Base-by-base conservation (phyloP, 2,329 filamentous ascomycete species). In the Fusarium sacchari region DNA sequence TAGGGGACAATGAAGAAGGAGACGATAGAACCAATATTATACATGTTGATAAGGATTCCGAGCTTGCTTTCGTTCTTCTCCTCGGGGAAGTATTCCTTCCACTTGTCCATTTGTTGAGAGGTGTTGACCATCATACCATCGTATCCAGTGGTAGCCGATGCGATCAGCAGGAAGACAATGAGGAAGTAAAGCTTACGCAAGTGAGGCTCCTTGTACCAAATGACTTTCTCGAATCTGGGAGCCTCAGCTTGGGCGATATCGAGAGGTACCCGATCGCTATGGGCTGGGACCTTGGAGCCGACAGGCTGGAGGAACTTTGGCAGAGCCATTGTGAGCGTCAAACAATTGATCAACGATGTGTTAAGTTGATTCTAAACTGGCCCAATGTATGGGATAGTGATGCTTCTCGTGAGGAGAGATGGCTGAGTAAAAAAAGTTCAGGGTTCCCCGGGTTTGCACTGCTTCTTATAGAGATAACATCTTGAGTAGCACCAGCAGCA, bases 41-140 rank as follows among this genome's bases (percentile, higher is more conserved):
- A 87, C 83, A 87, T 86, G 80, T 86, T 86, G 80, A 85, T 85
- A 56, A 88, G 81, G 42, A 87, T 83, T 49, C 85, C 86, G 34
- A 87, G 82, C 77, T 83, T 83, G 79, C 83, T 84, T 42, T 78
- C 78, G 63, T 85, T 80, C 15, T 61, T 52, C 60, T 72, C 42
- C 40, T 84, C 79, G 37, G 83, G 82, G 80, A 90, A 90, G 81
- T 84, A 88, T 6, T 77, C 71, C 71, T 86, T 84, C 87, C 88
- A 90, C 24, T 80, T 80, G 67, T 87, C 82, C 76, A 90, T 88
- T 79, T 88, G 86, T 82, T 90, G 88, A 7, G 87, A 88, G 15
- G 87, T 89, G 80, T 90, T 90, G 78, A 89, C 83, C 68, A 89
- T 82, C 85, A 88, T 87, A 62, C 88, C 88, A 80, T 91, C 89